Conservation (phyloP, 352 stramenopile species). For the Phytophthora tubulina region DNA sequence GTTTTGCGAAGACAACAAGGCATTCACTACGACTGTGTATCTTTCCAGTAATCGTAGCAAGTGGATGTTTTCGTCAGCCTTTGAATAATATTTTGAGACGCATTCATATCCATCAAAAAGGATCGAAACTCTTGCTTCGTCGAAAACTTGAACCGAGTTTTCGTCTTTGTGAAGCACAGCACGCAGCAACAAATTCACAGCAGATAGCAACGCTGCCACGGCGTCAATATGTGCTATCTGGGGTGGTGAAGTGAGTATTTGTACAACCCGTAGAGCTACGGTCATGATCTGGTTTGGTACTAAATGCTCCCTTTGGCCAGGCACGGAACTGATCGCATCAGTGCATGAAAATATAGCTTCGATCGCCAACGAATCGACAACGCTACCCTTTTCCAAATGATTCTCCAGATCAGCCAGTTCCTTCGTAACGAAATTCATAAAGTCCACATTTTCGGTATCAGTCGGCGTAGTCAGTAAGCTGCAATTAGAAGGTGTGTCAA, state of each 20-base stretch:
- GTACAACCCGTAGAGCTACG: slow-evolving; percentile 3
- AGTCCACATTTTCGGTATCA: background rate
- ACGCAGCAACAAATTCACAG: slow-evolving; percentile 13
- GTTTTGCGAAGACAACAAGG: slow-evolving; percentile 1
- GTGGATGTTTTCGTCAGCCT: slow-evolving; percentile 1
- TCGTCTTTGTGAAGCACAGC: background rate
- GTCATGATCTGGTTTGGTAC: background rate
- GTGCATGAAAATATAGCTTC: slow-evolving; percentile 23
- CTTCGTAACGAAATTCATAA: background rate
- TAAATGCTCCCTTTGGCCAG: background rate
- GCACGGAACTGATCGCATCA: slow-evolving; percentile 1
- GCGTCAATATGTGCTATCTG: background rate
- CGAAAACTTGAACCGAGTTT: background rate
- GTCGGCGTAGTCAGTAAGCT: background rate
- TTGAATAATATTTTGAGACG: slow-evolving; percentile 16
- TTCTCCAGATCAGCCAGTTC: background rate
- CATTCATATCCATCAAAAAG: slow-evolving; percentile 11
- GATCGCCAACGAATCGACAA: background rate
- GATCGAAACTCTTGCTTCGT: background rate
- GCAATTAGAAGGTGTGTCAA: slow-evolving; percentile 12
- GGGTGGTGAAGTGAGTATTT: background rate
- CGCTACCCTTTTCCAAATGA: background rate
- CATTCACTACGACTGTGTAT: slow-evolving; percentile 11
- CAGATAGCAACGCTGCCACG: slow-evolving; percentile 4
- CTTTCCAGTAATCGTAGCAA: slow-evolving; percentile 11